A percentile compares a stretch with the other conserved stretches of the same genome.
These are phyloP conservation scores for Leptographium wingfieldii DNA, from an alignment of 2,329 filamentous ascomycete genomes.

Conservation along the genomic window DNA sequence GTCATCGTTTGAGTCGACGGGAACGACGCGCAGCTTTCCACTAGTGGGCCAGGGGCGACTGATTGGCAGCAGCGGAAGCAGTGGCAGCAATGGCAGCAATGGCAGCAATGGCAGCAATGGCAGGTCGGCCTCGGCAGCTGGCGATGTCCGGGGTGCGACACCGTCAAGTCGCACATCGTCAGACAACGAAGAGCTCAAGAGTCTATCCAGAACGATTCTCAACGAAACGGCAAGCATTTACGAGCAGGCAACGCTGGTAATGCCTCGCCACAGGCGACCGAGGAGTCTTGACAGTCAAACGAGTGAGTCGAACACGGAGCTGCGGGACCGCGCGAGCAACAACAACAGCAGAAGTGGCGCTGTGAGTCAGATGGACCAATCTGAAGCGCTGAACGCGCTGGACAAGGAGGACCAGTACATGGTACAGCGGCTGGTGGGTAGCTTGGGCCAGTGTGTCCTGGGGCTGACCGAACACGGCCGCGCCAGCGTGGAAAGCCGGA, in stretches of 20 bases:
- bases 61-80: conserved; percentile 4
- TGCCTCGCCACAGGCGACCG: background rate
- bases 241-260: conserved; percentile 16
- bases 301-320: background rate
- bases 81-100: background rate
- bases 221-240: conserved; percentile 32
- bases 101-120: background rate
- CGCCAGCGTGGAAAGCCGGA: conserved; percentile 44
- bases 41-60: conserved; percentile 26
- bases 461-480: conserved; percentile 42
- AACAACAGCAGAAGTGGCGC: background rate
- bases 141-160: background rate
- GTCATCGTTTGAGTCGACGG: conserved; percentile 44
- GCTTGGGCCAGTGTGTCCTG: conserved; percentile 47
- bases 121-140: background rate
- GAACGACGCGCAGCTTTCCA: conserved; percentile 50
- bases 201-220: conserved; percentile 35
- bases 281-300: conserved; percentile 11
- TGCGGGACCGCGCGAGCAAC: background rate
- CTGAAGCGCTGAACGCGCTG: conserved; percentile 30
- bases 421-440: conserved; percentile 46
- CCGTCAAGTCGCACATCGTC: conserved; percentile 2
- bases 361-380: background rate
- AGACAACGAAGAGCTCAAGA: conserved; percentile 34
- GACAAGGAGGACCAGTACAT: conserved; percentile 45